Evolutionary conservation across 78 protist genomes (phyloP).

Genomic region (Dictyostelium intermedium): DNA sequence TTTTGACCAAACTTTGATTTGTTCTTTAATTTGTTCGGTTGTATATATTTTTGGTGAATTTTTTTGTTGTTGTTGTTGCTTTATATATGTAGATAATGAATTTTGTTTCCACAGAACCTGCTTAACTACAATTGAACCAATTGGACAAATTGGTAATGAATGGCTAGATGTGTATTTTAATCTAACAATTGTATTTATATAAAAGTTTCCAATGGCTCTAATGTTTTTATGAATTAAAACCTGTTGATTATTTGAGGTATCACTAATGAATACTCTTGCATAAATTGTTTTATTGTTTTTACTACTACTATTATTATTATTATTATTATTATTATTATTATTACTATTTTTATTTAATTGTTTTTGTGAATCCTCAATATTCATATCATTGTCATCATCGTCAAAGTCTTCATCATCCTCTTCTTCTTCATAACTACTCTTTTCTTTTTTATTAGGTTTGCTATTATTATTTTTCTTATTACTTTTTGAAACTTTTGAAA

Average conservation of each 20-base stretch:
- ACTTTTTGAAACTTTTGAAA: not conserved
- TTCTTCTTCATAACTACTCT: not conserved
- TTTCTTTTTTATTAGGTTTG: not conserved
- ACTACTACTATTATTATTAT: not conserved
- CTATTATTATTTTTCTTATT: not conserved
- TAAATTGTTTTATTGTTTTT: not conserved
- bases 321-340: not conserved
- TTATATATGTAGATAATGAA: not conserved
- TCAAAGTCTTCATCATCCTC: not conserved
- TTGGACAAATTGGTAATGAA: constrained; percentile 51
- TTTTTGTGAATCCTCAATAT: not conserved
- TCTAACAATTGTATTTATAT: constrained; percentile 25
- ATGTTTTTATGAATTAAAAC: constrained; percentile 13
- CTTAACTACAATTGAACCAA: not conserved
- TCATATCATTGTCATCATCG: not conserved
- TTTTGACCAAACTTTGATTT: not conserved
- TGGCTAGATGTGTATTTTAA: not conserved
- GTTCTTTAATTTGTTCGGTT: not conserved
- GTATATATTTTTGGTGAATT: not conserved
- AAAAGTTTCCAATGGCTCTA: constrained; percentile 1
- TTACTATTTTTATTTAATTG: not conserved
- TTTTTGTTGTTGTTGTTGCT: not conserved
- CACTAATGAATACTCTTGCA: not conserved
- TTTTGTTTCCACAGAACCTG: constrained; percentile 33
- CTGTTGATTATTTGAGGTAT: not conserved